phyloP scores from a whole-genome alignment of 2,329 filamentous ascomycete species.

The Graphium sp. region DNA sequence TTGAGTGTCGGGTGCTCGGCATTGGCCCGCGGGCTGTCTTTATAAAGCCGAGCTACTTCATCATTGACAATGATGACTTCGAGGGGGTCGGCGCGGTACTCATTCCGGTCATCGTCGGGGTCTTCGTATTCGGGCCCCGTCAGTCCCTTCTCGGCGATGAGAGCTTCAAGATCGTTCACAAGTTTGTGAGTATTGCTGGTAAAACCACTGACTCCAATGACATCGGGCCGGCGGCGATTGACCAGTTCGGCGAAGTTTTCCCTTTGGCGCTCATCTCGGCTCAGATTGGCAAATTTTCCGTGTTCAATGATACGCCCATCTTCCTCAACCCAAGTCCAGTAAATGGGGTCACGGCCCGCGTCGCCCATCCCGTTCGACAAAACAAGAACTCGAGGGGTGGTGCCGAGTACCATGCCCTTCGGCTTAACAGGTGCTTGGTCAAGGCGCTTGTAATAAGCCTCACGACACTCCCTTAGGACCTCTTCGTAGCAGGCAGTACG shows the following conservation, averaged over 20 bases:
- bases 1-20: conserved; percentile 68
- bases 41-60: conserved; percentile 91
- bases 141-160: conserved; percentile 64
- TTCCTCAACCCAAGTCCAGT: conserved; percentile 88
- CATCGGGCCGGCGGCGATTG: conserved; percentile 67
- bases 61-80: conserved; percentile 91
- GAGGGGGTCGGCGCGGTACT: conserved; percentile 61
- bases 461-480: conserved; percentile 72
- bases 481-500: conserved; percentile 89
- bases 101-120: conserved; percentile 41
- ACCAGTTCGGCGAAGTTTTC: conserved; percentile 65
- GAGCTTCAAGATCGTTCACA: conserved; percentile 61
- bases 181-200: conserved; percentile 74
- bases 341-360: conserved; percentile 57
- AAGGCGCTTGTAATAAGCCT: conserved; percentile 75
- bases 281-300: conserved; percentile 70
- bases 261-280: conserved; percentile 47
- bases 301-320: conserved; percentile 80
- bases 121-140: conserved; percentile 72
- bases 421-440: conserved; percentile 96
- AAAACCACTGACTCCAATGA: conserved; percentile 78
- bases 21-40: conserved; percentile 67
- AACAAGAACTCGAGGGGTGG: conserved; percentile 70
- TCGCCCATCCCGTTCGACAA: conserved; percentile 75
- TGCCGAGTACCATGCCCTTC: conserved; percentile 79